Evolutionary conservation across 306 rosid genomes (phyloP).

Genomic region (Vigna mungo): DNA sequence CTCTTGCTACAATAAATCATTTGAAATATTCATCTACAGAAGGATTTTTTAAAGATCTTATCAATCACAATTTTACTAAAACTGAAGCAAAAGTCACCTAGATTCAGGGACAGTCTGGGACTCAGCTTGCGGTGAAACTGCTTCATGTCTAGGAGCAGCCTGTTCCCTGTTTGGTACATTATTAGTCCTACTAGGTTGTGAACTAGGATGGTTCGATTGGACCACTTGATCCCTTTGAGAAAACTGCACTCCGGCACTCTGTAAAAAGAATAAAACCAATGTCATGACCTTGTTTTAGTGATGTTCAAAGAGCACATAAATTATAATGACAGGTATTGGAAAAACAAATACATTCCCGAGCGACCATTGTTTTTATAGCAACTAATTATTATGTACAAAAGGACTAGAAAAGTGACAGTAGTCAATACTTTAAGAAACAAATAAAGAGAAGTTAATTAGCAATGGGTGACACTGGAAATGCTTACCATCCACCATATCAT

Average conservation of each 20-base stretch:
- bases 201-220: slow-evolving; percentile 55
- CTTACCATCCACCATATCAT: slow-evolving; percentile 3
- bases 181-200: slow-evolving; percentile 56
- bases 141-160: slow-evolving; percentile 58
- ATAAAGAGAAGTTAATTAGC: slow-evolving; percentile 14
- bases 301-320: slow-evolving; percentile 22
- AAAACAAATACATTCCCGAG: neutral
- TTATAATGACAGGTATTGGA: neutral
- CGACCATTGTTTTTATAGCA: neutral
- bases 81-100: slow-evolving; percentile 60
- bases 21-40: slow-evolving; percentile 15
- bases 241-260: slow-evolving; percentile 94
- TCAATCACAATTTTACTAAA: slow-evolving; percentile 36
- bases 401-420: slow-evolving; percentile 13
- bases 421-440: slow-evolving; percentile 22
- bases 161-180: slow-evolving; percentile 60
- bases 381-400: slow-evolving; percentile 30
- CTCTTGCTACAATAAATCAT: slow-evolving; percentile 14
- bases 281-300: slow-evolving; percentile 11
- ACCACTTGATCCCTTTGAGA: slow-evolving; percentile 67
- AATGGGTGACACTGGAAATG: neutral
- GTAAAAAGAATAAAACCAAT: slow-evolving; percentile 46
- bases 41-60: slow-evolving; percentile 23
- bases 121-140: slow-evolving; percentile 57
- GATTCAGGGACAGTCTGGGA: slow-evolving; percentile 74